Percentiles rank a stretch among this genome's conserved stretches.
phyloP scores from a whole-genome alignment of 2,329 filamentous ascomycete species.

The Fusarium buxicola region DNA sequence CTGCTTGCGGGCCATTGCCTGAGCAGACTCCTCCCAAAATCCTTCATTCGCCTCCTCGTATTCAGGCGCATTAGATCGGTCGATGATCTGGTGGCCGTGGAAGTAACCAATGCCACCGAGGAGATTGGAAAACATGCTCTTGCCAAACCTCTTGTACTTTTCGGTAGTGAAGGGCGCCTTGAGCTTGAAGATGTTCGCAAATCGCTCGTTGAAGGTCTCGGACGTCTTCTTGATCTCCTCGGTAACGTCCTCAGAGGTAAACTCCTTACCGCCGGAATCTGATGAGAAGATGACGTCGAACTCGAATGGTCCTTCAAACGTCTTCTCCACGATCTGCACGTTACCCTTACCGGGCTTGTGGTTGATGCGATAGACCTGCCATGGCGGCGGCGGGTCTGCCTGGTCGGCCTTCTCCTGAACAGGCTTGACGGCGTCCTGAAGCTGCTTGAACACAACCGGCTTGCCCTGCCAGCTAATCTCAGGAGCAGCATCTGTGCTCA shows the following conservation, averaged over 20 bases:
- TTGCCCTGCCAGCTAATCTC: conserved; percentile 88
- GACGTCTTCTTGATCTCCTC: conserved; percentile 75
- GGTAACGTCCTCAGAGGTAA: conserved; percentile 73
- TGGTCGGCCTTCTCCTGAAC: conserved; percentile 61
- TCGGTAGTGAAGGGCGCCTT: conserved; percentile 79
- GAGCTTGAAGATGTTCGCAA: conserved; percentile 73
- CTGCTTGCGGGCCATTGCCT: conserved; percentile 76
- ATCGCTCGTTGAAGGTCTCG: conserved; percentile 78
- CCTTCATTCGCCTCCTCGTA: conserved; percentile 96
- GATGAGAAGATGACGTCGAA: conserved; percentile 95
- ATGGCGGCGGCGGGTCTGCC: conserved; percentile 82
- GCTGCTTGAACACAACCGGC: conserved; percentile 66
- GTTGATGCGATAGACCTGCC: conserved; percentile 83
- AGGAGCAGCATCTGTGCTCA: conserved; percentile 73
- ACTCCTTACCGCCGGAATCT: conserved; percentile 69
- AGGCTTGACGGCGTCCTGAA: conserved; percentile 63
- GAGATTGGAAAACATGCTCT: conserved; percentile 93
- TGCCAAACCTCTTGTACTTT: conserved; percentile 82
- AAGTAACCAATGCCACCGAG: conserved; percentile 97
- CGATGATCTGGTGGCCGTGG: conserved; percentile 86
- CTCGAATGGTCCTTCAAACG: conserved; percentile 89
- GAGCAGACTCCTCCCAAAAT: conserved; percentile 93
- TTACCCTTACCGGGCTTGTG: conserved; percentile 80
- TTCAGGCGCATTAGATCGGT: conserved; percentile 89
- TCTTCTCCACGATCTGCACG: conserved; percentile 88